These are phyloP conservation scores for Crassisporium funariophilum DNA, from an alignment of 768 basidiomycete species.

Conservation along the genomic window DNA sequence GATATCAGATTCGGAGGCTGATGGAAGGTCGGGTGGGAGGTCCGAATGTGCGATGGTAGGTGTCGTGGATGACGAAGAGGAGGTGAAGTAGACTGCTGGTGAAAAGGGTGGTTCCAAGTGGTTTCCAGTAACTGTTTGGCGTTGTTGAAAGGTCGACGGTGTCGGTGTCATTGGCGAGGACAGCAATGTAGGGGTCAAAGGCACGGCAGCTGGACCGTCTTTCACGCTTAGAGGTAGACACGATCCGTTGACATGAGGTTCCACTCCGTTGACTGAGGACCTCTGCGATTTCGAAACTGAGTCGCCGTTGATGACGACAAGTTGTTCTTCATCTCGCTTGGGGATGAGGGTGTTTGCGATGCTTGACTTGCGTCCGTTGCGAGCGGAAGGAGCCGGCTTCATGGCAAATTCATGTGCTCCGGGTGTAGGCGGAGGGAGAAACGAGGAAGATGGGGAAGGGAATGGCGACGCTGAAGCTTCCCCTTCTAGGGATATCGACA, in stretches of 20 bases:
- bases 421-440: slow-evolving; percentile 68
- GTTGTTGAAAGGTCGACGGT: slow-evolving; percentile 23
- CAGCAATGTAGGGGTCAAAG: slow-evolving; percentile 12
- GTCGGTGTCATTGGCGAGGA: slow-evolving; percentile 30
- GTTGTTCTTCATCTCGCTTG: not conserved
- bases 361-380: slow-evolving; percentile 24
- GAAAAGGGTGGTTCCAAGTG: slow-evolving; percentile 20
- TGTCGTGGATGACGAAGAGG: slow-evolving; percentile 32
- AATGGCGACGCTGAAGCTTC: slow-evolving; percentile 47
- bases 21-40: slow-evolving; percentile 11
- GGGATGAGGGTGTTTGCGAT: slow-evolving; percentile 10
- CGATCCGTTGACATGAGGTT: slow-evolving; percentile 11
- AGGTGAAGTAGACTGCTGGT: slow-evolving; percentile 17
- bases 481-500: slow-evolving; percentile 42
- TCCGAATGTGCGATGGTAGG: slow-evolving; percentile 23
- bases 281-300: slow-evolving; percentile 3
- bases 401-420: slow-evolving; percentile 70
- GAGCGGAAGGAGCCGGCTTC: slow-evolving; percentile 38
- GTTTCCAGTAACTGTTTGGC: slow-evolving; percentile 15
- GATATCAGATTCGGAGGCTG: not conserved
- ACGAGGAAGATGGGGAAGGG: slow-evolving; percentile 68
- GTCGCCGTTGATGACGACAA: slow-evolving; percentile 4
- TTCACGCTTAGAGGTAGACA: slow-evolving; percentile 4
- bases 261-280: slow-evolving; percentile 5
- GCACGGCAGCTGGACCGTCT: not conserved